Evolutionary conservation across 768 basidiomycete species (phyloP).

Genomic region (Termitomyces heimii): DNA sequence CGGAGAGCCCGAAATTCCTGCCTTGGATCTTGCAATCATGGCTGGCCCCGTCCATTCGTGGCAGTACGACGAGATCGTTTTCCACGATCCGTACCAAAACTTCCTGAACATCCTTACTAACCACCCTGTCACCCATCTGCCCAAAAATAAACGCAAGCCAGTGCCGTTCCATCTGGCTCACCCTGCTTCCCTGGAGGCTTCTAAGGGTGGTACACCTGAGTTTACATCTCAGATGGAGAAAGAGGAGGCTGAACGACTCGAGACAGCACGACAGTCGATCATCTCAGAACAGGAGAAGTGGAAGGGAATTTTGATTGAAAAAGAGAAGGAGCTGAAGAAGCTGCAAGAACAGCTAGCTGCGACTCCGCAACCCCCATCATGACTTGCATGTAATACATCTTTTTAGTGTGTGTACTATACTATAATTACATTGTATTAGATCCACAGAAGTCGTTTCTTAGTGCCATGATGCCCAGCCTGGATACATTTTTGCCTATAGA

Average conservation of each 20-base stretch:
- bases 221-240: slow-evolving; percentile 83
- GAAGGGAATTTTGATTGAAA: slow-evolving; percentile 61
- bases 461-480: slow-evolving; percentile 85
- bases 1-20: slow-evolving; percentile 61
- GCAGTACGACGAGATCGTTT: slow-evolving; percentile 99
- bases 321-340: slow-evolving; percentile 74
- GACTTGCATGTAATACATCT: slow-evolving; percentile 1
- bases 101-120: slow-evolving; percentile 77
- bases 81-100: slow-evolving; percentile 85
- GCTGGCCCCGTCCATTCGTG: slow-evolving; percentile 86
- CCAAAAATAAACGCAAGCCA: slow-evolving; percentile 52
- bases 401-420: slow-evolving; percentile 8
- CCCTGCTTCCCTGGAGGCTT: slow-evolving; percentile 57
- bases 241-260: slow-evolving; percentile 77
- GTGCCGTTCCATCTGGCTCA: slow-evolving; percentile 72
- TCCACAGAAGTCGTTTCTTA: slow-evolving; percentile 21
- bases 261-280: slow-evolving; percentile 66
- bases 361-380: slow-evolving; percentile 6
- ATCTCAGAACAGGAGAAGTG: slow-evolving; percentile 74
- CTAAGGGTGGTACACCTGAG: slow-evolving; percentile 70
- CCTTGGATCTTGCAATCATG: slow-evolving; percentile 61
- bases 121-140: slow-evolving; percentile 82
- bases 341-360: slow-evolving; percentile 53
- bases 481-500: slow-evolving; percentile 80
- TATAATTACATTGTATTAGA: slow-evolving; percentile 2